A percentile compares a stretch with the other conserved stretches of the same genome.
Evolutionary conservation across 306 rosid genomes (phyloP).

Genomic region (Vigna hirtella): DNA sequence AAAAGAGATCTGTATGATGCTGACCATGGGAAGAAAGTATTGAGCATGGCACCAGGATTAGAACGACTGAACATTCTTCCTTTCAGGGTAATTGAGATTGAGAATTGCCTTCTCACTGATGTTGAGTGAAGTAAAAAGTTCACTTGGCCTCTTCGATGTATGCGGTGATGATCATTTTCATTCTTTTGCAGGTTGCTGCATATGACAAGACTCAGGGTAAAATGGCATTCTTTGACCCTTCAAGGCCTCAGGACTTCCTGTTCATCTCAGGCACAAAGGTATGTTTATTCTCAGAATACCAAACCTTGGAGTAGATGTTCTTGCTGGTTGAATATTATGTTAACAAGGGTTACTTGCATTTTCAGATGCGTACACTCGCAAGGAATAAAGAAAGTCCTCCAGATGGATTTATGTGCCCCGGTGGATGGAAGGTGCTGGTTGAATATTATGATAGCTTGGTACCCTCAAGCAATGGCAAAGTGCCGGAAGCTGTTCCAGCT

Average conservation of each 20-base stretch:
- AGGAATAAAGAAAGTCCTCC: slow-evolving; percentile 95
- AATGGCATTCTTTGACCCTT: slow-evolving; percentile 98
- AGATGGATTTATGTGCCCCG: slow-evolving; percentile 98
- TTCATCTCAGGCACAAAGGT: slow-evolving; percentile 99
- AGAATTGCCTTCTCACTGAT: neutral
- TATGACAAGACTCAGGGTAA: slow-evolving; percentile 93
- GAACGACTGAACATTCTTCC: slow-evolving; percentile 98
- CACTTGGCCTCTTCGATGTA: slow-evolving; percentile 17
- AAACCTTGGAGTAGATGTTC: neutral
- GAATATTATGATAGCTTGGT: slow-evolving; percentile 91
- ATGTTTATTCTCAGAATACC: slow-evolving; percentile 9
- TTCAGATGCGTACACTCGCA: slow-evolving; percentile 94
- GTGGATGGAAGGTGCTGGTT: slow-evolving; percentile 94
- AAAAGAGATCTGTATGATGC: slow-evolving; percentile 95
- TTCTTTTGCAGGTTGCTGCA: slow-evolving; percentile 87
- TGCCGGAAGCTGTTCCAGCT: slow-evolving; percentile 82
- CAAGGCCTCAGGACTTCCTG: slow-evolving; percentile 88
- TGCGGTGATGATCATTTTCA: slow-evolving; percentile 36
- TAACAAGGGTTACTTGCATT: slow-evolving; percentile 32
- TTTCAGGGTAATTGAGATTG: slow-evolving; percentile 68
- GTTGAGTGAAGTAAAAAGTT: neutral
- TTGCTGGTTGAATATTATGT: neutral
- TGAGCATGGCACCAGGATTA: slow-evolving; percentile 99
- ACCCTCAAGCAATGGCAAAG: slow-evolving; percentile 55
- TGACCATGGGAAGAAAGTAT: slow-evolving; percentile 94